Conservation (phyloP, 352 stramenopile species). For the Globisporangium abappressorium region DNA sequence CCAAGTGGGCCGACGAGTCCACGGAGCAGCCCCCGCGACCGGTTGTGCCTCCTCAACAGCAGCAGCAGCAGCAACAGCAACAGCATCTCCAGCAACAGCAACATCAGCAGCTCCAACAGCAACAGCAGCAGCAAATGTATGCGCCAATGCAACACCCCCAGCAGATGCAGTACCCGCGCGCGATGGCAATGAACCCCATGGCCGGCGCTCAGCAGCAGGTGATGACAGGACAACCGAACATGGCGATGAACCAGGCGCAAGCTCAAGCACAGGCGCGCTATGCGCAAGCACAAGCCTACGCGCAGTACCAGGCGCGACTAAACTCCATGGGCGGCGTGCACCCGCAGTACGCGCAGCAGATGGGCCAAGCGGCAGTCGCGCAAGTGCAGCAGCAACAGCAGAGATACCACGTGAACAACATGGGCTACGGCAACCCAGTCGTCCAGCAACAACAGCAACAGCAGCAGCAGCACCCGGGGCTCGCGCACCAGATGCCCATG, state of each 20-base stretch:
- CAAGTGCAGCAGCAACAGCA: constrained; percentile 8
- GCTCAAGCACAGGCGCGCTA: constrained; percentile 30
- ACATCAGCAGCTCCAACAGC: constrained; percentile 10
- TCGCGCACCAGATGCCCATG: constrained; percentile 25
- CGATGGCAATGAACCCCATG: constrained; percentile 31
- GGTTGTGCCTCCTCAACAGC: constrained; percentile 21
- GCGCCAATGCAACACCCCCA: constrained; percentile 26
- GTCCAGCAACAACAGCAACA: constrained; percentile 19
- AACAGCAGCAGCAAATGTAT: constrained; percentile 18
- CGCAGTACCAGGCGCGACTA: constrained; percentile 67
- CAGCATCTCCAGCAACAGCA: constrained; percentile 24
- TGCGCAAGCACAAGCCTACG: constrained; percentile 40
- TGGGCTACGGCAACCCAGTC: constrained; percentile 31
- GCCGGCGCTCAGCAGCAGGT: constrained; percentile 15
- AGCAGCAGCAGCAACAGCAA: constrained; percentile 24
- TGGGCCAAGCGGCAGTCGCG: constrained; percentile 31
- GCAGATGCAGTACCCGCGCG: constrained; percentile 23
- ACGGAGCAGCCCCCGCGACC: constrained; percentile 59
- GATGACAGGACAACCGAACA: constrained; percentile 10
- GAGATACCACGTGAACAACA: constrained; percentile 33
- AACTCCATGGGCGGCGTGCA: constrained; percentile 42
- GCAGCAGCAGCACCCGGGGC: constrained; percentile 24
- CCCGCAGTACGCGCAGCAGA: constrained; percentile 35
- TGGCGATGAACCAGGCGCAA: constrained; percentile 31
- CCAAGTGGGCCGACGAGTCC: constrained; percentile 86